Percentiles rank a stretch among this genome's conserved stretches.
phyloP scores from a whole-genome alignment of 352 stramenopile species.

The Pythium coloratum region DNA sequence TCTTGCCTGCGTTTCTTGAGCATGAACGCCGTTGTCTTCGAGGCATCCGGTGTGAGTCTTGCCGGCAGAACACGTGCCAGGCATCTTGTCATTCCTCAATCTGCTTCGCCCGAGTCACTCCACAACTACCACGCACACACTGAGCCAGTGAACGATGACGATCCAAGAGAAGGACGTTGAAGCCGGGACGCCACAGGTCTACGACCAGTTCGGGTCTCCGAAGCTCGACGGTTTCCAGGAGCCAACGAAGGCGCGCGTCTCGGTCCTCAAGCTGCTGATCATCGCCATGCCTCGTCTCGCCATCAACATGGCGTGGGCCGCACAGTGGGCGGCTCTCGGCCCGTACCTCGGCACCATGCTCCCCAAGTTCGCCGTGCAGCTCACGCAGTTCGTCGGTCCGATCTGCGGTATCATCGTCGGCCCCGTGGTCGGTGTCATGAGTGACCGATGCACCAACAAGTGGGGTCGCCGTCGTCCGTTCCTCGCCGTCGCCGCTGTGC shows the following conservation, averaged over 20 bases:
- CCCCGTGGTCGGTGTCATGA: conserved; percentile 46
- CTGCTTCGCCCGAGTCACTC: neutral
- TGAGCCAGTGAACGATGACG: neutral
- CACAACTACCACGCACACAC: neutral
- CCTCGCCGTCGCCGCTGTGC: neutral
- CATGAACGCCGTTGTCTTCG: neutral
- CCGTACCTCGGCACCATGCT: conserved; percentile 57
- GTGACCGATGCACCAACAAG: conserved; percentile 35
- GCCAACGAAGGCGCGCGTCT: conserved; percentile 17
- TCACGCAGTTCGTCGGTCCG: conserved; percentile 53
- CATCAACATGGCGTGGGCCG: conserved; percentile 39
- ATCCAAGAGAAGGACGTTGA: neutral
- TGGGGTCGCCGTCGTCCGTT: conserved; percentile 13
- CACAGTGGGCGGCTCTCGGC: conserved; percentile 54
- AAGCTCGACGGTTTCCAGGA: neutral
- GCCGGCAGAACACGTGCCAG: neutral
- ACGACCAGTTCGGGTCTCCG: neutral
- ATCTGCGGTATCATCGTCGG: conserved; percentile 49
- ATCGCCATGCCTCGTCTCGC: conserved; percentile 59
- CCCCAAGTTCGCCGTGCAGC: conserved; percentile 43
- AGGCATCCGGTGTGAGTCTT: neutral
- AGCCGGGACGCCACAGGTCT: neutral
- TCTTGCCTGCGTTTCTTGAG: no score
- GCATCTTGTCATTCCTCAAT: neutral
- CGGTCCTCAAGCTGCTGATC: conserved; percentile 36